Base-by-base conservation (phyloP, 1,284 basidiomycete genomes). In the Amylostereum chailletii region DNA sequence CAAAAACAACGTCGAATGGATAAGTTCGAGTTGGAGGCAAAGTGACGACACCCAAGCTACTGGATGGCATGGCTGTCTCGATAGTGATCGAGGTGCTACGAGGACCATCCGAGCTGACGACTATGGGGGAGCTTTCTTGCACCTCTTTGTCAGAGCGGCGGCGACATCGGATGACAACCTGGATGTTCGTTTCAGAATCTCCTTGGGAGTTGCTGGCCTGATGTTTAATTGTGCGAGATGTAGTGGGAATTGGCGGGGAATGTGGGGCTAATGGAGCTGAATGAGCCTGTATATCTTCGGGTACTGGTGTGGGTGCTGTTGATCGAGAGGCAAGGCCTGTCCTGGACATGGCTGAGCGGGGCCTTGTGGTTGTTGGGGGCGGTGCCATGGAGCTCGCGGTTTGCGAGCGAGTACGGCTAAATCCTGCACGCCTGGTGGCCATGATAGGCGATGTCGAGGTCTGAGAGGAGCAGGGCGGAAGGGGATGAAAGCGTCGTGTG, bases 1-100 rank as follows among this genome's bases (percentile, higher is more conserved):
- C 95, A 70, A 96, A 97, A 7, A 97, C 94, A 34, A 86, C 72
- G 65, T 95, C 92, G 60, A 95, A 97, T 1, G 88, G 83, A 65
- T 96, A 97, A 2, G 88, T 94, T 55, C 87, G 76, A 4, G 84
- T 83, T 9, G 83, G 81, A 37, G 83, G 74, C 34, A 80, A 69
- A 7, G 79, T 83, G 42, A 88, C 70, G 52, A 87, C 57, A 34
- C 87, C 79, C 31, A 92, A 65, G 52, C 74, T 83, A 9, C 81
- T 81, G 11, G 75, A 65, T 2, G 81, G 83, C 6, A 74, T 62
- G 4, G 80, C 77, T 1, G 86, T 86, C 65, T 94, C 88, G 59
- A 95, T 83, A 5, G 84, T 86, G 47, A 94, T 75, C 41, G 86
- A 76, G 55, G 83, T 81, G 49, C 78, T 77, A 57, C 83, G 81